Evolutionary conservation across 768 basidiomycete species (phyloP).

Genomic region (Phylloporus scabripes): DNA sequence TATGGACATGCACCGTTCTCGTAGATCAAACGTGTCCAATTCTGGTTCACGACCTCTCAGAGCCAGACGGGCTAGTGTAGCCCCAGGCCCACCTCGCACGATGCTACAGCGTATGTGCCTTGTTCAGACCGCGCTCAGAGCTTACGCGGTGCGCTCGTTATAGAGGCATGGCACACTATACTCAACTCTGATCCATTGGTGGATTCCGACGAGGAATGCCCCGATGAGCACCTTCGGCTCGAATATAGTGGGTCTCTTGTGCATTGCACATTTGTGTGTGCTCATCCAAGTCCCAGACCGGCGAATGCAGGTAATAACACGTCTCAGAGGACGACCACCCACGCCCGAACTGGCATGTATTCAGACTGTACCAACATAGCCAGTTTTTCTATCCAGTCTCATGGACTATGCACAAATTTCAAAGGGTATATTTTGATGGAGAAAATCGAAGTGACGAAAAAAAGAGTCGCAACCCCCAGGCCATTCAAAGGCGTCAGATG

Average conservation of each 20-base stretch:
- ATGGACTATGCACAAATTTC: constrained; percentile 16
- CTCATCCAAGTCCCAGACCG: constrained; percentile 38
- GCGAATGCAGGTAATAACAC: constrained; percentile 55
- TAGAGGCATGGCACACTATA: constrained; percentile 72
- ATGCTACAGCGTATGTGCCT: constrained; percentile 61
- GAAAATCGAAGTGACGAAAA: constrained; percentile 16
- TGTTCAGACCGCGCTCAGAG: background rate
- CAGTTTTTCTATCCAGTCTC: background rate
- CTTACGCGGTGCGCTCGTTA: constrained; percentile 6
- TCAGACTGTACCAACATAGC: constrained; percentile 10
- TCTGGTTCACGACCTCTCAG: constrained; percentile 21
- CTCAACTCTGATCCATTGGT: constrained; percentile 63
- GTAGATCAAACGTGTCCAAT: constrained; percentile 19
- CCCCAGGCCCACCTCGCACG: constrained; percentile 36
- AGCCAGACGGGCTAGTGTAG: constrained; percentile 22
- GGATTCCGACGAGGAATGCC: constrained; percentile 69
- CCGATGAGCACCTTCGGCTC: constrained; percentile 56
- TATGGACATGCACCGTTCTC: constrained; percentile 23
- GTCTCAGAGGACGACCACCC: constrained; percentile 50
- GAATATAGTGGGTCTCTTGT: constrained; percentile 52
- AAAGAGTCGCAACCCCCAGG: constrained; percentile 11
- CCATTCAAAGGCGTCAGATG: constrained; percentile 19
- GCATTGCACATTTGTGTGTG: background rate
- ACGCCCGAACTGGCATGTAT: constrained; percentile 44
- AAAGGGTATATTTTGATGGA: constrained; percentile 23